Base-by-base conservation (phyloP, 805 yeast species). In the Lachancea thermotolerans region DNA sequence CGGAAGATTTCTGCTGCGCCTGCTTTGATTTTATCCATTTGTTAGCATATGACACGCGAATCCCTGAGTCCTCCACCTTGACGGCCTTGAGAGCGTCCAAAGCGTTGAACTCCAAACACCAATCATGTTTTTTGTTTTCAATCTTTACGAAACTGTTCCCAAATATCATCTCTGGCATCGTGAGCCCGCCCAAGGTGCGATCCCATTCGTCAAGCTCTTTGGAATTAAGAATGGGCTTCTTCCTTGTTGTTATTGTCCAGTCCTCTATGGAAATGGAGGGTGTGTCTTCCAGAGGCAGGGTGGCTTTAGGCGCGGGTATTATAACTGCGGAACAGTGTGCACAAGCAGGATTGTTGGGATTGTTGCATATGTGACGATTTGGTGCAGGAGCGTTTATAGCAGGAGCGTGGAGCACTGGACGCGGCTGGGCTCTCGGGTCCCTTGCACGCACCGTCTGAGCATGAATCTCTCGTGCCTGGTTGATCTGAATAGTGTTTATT, bases 141-240 rank as follows among this genome's bases (percentile, higher is more conserved):
- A 89, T 59, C 41, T 71, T 74, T 10, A 89, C 79, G 46, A 66
- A 65, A 59, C 85, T 90, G 53, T 85, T 79, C 9, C 98, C 98
- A 67, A 93, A 93, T 5, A 93, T 89, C 98, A 93, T 93, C 62
- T 93, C 99, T 0, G 99, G 99, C 36, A 91, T 66, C 0, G 98
- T 95, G 49, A 91, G 78, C 12, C 80, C 80, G 43, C 83, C 73
- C 42, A 80, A 60, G 4, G 75, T 76, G 11, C 55, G 62, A 49
- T 79, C 85, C 57, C 82, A 74, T 2, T 65, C 65, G 47, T 88
- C 96, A 46, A 91, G 75, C 58, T 89, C 96, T 1, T 64, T 70
- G 1, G 89, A 72, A 52, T 76, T 82, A 49, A 88, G 67, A 38
- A 91, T 91, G 1, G 98, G 95, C 41, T 77, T 76, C 60, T 88